These are phyloP conservation scores for Bipolaris victoriae DNA, from an alignment of 2,329 filamentous ascomycete species.

Conservation along the genomic window DNA sequence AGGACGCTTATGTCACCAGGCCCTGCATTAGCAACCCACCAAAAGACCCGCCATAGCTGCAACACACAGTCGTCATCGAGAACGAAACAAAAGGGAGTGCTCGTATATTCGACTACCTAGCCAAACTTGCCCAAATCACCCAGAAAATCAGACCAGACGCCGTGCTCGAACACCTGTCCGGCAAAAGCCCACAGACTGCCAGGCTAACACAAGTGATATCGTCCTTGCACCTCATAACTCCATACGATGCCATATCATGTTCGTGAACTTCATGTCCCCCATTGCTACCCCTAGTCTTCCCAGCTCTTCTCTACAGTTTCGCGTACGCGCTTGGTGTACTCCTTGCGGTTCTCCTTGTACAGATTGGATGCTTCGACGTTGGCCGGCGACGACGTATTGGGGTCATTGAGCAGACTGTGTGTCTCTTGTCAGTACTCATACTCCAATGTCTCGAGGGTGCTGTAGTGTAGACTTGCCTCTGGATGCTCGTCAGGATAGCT, in stretches of 20 bases:
- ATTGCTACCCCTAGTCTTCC: constrained; percentile 70
- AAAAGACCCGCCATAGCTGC: neutral
- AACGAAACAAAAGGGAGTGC: neutral
- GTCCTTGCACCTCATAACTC: constrained; percentile 28
- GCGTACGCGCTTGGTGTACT: constrained; percentile 92
- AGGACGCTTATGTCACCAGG: neutral
- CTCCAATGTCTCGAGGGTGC: neutral
- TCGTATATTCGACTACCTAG: neutral
- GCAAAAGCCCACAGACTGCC: constrained; percentile 12
- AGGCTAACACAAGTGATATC: constrained; percentile 18
- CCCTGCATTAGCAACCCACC: constrained; percentile 3
- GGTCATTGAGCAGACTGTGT: constrained; percentile 91
- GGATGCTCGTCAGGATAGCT: constrained; percentile 94
- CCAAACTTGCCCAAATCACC: constrained; percentile 17
- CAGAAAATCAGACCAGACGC: constrained; percentile 26
- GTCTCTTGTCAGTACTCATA: constrained; percentile 22
- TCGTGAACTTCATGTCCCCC: constrained; percentile 18
- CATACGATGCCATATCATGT: constrained; percentile 19
- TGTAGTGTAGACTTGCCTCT: constrained; percentile 69
- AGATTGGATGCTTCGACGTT: constrained; percentile 98
- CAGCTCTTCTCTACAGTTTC: constrained; percentile 99
- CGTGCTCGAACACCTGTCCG: constrained; percentile 31
- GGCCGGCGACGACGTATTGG: constrained; percentile 96
- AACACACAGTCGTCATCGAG: neutral
- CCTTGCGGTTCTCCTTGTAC: constrained; percentile 97